These are phyloP conservation scores for Magnaporthiopsis poae DNA, from an alignment of 2,329 filamentous ascomycete genomes.

Conservation along the genomic window DNA sequence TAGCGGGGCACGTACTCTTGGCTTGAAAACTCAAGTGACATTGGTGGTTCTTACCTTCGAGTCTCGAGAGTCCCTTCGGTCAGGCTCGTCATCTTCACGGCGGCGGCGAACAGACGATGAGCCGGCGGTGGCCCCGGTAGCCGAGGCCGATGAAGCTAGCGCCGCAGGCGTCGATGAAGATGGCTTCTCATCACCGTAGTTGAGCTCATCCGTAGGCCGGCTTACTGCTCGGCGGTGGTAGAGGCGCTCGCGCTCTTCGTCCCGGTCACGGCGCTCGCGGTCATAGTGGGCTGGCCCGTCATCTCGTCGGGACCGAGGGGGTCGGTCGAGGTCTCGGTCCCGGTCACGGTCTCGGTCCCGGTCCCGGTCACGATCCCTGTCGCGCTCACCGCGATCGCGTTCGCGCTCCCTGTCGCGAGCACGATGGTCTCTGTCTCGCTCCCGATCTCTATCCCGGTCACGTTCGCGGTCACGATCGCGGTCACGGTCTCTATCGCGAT, in stretches of 20 bases:
- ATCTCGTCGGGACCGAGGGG: constrained; percentile 46
- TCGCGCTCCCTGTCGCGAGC: constrained; percentile 23
- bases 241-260: constrained; percentile 78
- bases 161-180: constrained; percentile 13
- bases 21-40: neutral
- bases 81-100: constrained; percentile 63
- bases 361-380: constrained; percentile 24
- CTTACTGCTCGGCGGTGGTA: constrained; percentile 69
- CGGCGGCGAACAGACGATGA: constrained; percentile 55
- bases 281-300: constrained; percentile 63
- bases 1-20: constrained; percentile 15
- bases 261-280: constrained; percentile 74
- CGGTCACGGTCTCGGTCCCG: constrained; percentile 28
- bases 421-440: constrained; percentile 24
- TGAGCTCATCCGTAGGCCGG: constrained; percentile 74
- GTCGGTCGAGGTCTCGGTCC: constrained; percentile 39
- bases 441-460: constrained; percentile 23
- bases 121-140: neutral
- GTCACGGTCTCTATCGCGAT: constrained; percentile 31
- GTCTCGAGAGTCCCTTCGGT: constrained; percentile 55
- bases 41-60: constrained; percentile 46
- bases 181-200: constrained; percentile 71
- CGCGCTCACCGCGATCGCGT: constrained; percentile 23
- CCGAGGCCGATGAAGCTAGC: constrained; percentile 33
- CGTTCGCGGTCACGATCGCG: constrained; percentile 23